These are phyloP conservation scores for Fraxinus excelsior DNA, from an alignment of 257 asterid genomes.

Conservation along the genomic window DNA sequence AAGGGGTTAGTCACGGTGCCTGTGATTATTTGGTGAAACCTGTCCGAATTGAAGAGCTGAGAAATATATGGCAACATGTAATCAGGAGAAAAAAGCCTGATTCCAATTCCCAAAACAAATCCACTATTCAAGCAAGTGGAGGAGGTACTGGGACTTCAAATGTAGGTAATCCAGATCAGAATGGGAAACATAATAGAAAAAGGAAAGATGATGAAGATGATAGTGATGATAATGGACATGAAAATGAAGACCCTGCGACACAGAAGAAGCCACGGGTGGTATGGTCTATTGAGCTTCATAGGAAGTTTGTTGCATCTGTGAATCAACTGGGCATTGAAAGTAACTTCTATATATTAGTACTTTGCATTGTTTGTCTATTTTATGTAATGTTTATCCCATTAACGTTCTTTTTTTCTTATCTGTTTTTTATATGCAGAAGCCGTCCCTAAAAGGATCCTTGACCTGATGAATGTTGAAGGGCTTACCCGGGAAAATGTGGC, in stretches of 20 bases:
- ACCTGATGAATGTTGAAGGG: slow-evolving; percentile 67
- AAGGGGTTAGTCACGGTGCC: slow-evolving; percentile 76
- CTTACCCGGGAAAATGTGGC: slow-evolving; percentile 72
- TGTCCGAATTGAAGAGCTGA: slow-evolving; percentile 60
- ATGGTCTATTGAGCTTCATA: slow-evolving; percentile 67
- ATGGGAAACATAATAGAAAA: slow-evolving; percentile 44
- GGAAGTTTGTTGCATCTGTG: slow-evolving; percentile 63
- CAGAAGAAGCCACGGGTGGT: slow-evolving; percentile 72
- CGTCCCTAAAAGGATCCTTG: slow-evolving; percentile 75
- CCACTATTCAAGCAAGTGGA: slow-evolving; percentile 42
- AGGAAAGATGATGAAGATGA: slow-evolving; percentile 60
- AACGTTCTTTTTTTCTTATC: not conserved
- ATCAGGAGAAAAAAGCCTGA: slow-evolving; percentile 47
- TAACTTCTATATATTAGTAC: slow-evolving; percentile 27
- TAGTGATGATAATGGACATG: slow-evolving; percentile 46
- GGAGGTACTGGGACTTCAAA: slow-evolving; percentile 49
- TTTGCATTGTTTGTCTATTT: slow-evolving; percentile 8
- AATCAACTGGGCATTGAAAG: slow-evolving; percentile 67
- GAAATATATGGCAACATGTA: slow-evolving; percentile 69
- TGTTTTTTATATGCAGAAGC: slow-evolving; percentile 47
- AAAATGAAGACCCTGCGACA: slow-evolving; percentile 51
- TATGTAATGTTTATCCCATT: not conserved
- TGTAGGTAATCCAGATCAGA: slow-evolving; percentile 50
- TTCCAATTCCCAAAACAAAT: slow-evolving; percentile 34
- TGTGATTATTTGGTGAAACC: slow-evolving; percentile 78